Percentiles rank a stretch among this genome's conserved stretches.
These are phyloP conservation scores for Aspergillus vadensis DNA, from an alignment of 2,329 filamentous ascomycete species.

Conservation along the genomic window DNA sequence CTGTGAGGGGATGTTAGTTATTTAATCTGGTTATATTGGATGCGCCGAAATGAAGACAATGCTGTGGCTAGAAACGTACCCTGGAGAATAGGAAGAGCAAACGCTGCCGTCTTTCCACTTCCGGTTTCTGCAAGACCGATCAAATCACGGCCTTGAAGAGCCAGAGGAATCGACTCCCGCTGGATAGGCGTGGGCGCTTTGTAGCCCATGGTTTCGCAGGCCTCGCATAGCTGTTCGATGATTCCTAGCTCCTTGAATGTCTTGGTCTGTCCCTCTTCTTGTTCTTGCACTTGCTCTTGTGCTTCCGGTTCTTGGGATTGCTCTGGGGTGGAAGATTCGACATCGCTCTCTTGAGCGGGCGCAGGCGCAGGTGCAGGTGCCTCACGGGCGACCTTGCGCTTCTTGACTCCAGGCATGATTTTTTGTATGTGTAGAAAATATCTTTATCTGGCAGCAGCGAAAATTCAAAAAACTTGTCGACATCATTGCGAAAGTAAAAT, in stretches of 20 bases:
- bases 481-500: conserved; percentile 13
- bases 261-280: conserved; percentile 33
- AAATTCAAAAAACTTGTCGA: conserved; percentile 15
- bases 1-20: conserved; percentile 31
- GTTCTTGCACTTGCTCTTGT: conserved; percentile 10
- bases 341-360: conserved; percentile 25
- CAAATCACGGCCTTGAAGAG: conserved; percentile 78
- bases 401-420: conserved; percentile 43
- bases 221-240: conserved; percentile 84
- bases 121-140: conserved; percentile 96
- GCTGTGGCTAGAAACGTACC: conserved; percentile 22
- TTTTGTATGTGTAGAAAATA: conserved; percentile 9
- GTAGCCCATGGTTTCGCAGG: conserved; percentile 79
- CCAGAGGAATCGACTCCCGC: conserved; percentile 76
- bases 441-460: neutral
- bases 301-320: conserved; percentile 3
- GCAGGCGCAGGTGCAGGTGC: conserved; percentile 23
- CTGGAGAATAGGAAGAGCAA: conserved; percentile 89
- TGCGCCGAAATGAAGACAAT: neutral
- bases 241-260: conserved; percentile 66
- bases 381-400: conserved; percentile 41
- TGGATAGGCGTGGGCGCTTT: conserved; percentile 88
- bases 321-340: conserved; percentile 26
- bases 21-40: neutral
- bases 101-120: conserved; percentile 93